These are phyloP conservation scores for Mycena polygramma DNA, from an alignment of 768 basidiomycete species.

Conservation along the genomic window DNA sequence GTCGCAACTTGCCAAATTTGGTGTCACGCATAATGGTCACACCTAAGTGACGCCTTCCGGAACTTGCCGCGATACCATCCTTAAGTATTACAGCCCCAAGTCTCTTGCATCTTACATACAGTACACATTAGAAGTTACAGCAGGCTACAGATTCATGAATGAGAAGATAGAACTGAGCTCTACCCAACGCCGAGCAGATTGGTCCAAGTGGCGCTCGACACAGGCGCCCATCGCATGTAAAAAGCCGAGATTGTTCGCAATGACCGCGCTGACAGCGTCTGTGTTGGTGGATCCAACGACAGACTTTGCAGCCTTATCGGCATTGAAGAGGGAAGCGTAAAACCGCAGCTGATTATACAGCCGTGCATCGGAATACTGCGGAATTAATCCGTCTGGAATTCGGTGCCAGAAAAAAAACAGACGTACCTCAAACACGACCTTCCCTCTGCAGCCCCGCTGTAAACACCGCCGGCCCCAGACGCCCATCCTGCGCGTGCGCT, in stretches of 20 bases:
- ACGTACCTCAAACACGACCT: conserved; percentile 81
- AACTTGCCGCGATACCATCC: no score
- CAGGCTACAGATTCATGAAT: conserved; percentile 73
- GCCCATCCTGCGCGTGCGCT: conserved; percentile 92
- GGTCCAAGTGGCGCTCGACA: conserved; percentile 85
- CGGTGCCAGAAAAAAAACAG: conserved; percentile 16
- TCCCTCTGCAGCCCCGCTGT: conserved; percentile 75
- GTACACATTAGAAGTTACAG: not conserved
- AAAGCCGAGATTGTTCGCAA: conserved; percentile 61
- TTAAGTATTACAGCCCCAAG: no score
- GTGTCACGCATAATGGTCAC: not conserved
- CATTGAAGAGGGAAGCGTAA: conserved; percentile 84
- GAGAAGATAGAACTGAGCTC: conserved; percentile 85
- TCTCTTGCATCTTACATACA: no score
- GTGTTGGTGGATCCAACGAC: conserved; percentile 60
- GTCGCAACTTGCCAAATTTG: not conserved
- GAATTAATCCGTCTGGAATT: conserved; percentile 8
- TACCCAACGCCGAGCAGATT: conserved; percentile 92
- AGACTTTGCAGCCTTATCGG: conserved; percentile 68
- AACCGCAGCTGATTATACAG: conserved; percentile 94
- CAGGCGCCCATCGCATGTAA: conserved; percentile 67
- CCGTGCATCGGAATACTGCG: conserved; percentile 84
- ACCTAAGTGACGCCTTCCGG: no score
- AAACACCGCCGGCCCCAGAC: conserved; percentile 91
- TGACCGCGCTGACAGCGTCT: conserved; percentile 72